Evolutionary conservation across 352 stramenopile genomes (phyloP).

Genomic region (Pythium graminicola): DNA sequence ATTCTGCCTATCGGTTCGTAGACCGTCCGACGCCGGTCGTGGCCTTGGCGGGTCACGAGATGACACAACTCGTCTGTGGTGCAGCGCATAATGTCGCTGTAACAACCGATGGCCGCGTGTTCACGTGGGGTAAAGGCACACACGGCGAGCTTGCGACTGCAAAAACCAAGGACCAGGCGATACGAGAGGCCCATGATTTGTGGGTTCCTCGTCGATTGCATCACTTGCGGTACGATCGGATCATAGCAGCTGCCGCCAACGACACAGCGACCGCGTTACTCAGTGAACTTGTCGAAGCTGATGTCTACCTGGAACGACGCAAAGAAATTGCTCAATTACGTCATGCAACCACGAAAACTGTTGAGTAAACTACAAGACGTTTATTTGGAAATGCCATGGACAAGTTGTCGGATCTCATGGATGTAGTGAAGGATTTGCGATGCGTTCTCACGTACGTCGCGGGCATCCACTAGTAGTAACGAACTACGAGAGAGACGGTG

Average conservation of each 20-base stretch:
- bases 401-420: conserved; percentile 15
- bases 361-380: neutral
- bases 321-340: conserved; percentile 45
- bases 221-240: conserved; percentile 41
- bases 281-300: conserved; percentile 33
- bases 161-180: neutral
- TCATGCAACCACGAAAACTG: conserved; percentile 21
- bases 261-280: conserved; percentile 54
- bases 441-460: conserved; percentile 19
- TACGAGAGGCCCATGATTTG: conserved; percentile 22
- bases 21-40: conserved; percentile 33
- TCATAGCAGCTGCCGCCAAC: conserved; percentile 44
- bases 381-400: conserved; percentile 4
- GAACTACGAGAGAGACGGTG: conserved; percentile 17
- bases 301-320: conserved; percentile 37
- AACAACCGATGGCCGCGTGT: conserved; percentile 41
- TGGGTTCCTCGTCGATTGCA: conserved; percentile 39
- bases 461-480: conserved; percentile 17
- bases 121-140: conserved; percentile 49
- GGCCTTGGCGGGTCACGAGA: conserved; percentile 38
- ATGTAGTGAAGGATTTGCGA: conserved; percentile 13
- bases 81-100: conserved; percentile 49
- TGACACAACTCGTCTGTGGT: conserved; percentile 45
- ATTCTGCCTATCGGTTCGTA: conserved; percentile 52
- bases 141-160: conserved; percentile 41